Evolutionary conservation across 345 rosid genomes (phyloP), one percentile per base, ranked within the genome.

Genomic region (Populus pruinosa): DNA sequence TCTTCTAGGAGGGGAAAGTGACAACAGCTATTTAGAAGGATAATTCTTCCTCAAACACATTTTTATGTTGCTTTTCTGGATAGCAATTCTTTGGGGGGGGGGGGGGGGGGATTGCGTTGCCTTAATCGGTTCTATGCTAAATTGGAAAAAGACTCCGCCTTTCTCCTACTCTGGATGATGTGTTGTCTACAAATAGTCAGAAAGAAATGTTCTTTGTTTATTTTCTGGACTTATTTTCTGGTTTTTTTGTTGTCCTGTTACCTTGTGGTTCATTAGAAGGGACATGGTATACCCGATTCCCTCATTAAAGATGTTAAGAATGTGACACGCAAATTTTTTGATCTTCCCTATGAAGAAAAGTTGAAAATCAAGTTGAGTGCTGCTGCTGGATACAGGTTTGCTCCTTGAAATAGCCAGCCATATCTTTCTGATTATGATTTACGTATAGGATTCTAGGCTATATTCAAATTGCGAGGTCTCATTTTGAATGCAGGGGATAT

Each of bases 371-470:
- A 93, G 80, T 75, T 94, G 89, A 90, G 90, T 77, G 76, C 95
- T 44, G 87, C 83, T 1, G 64, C 91, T 83, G 97, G 98, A 77
- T 91, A 90, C 91, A 91, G 97, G 97, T 92, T 83, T 70, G 53
- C 25, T 73, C 59, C 53, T 43, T 61, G 70, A 27, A 49, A 25
- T 76, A 44, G 38, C 23, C 6, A 47, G 20, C 56, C 18, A 20
- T 29, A 31, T 18, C 18, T 11, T 5, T 43, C 47, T 2, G 6
- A 16, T 61, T 17, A 62, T n/a, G 12, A 36, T 25, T 66, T 55
- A 9, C 25, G 25, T 41, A 6, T 55, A 55, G 21, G 2, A 62
- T 21, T 21, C 12, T 59, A 27, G 35, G 27, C 44, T 33, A 49
- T 29, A 43, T 36, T 21, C 38, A 41, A 43, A 18, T 39, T 55